Evolutionary conservation across 2,329 filamentous ascomycete species (phyloP), one percentile per base, ranked within the genome.

Genomic region (Diaporthe vexans): DNA sequence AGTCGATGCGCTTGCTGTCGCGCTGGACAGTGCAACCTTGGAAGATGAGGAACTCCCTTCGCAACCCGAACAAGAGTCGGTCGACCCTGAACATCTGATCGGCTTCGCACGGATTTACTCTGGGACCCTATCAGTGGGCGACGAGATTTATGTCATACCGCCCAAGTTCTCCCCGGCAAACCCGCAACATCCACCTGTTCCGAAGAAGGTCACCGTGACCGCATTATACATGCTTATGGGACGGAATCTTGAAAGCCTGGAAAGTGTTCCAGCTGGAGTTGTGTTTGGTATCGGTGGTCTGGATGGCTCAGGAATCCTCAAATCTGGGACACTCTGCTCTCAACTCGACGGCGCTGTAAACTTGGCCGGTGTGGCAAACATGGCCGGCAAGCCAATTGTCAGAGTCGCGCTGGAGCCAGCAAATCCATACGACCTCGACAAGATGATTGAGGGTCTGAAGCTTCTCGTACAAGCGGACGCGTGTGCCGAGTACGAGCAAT

Each of bases 211-310:
- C 51, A 96, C 91, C 0, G 92, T 99, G 68, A 95, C 92, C 21
- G 94, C 94, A 2, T 87, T 99, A 3, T 99, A 99, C 83, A 92
- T 99, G 81, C 91, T 99, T 71, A 99, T 99, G 97, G 97, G 97
- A 40, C 90, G 96, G 74, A 93, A 93, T 74, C 86, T 99, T 6
- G 96, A 98, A 80, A 89, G 93, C 1, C 89, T 99, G 0, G 89
- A 91, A 21, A 93, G 93, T 0, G 96, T 98, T 0, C 96, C 96
- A 8, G 96, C 97, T 0, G 97, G 97, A 57, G 95, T 97, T 10
- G 94, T 99, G 6, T 98, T 99, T 80, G 97, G 97, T 33, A 97
- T 99, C 72, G 95, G 93, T 43, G 97, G 97, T 2, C 90, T 99
- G 1, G 95, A 97, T 80, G 96, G 95, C 21, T 80, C 81, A 43